A percentile compares a stretch with the other conserved stretches of the same genome.
Evolutionary conservation across 1,139 yeast genomes (phyloP).

Genomic region (Debaryomyces coudertii): DNA sequence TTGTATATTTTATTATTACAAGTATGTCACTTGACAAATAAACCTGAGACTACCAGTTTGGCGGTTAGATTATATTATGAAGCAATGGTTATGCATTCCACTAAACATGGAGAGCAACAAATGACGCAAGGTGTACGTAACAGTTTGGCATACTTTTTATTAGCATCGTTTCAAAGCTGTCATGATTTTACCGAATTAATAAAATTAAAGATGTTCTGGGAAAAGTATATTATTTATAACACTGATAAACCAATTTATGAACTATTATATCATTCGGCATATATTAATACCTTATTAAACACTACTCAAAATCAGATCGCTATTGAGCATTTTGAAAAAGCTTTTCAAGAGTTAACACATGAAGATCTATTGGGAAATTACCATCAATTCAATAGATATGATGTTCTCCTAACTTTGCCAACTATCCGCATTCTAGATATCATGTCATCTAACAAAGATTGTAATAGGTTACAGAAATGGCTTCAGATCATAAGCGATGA

Average conservation of each 20-base stretch:
- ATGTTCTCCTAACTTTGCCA: constrained; percentile 18
- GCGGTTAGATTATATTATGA: constrained; percentile 19
- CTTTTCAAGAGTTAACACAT: constrained; percentile 11
- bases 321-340: constrained; percentile 20
- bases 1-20: constrained; percentile 9
- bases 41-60: constrained; percentile 3
- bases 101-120: constrained; percentile 16
- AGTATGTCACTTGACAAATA: constrained; percentile 8
- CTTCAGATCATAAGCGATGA: constrained; percentile 15
- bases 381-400: neutral
- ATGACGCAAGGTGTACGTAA: constrained; percentile 14
- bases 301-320: constrained; percentile 30
- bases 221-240: constrained; percentile 17
- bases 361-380: neutral
- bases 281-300: constrained; percentile 28
- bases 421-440: constrained; percentile 18
- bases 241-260: constrained; percentile 13
- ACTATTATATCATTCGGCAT: constrained; percentile 28
- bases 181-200: constrained; percentile 22
- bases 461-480: constrained; percentile 21
- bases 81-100: constrained; percentile 15
- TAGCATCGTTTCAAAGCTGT: constrained; percentile 17
- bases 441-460: constrained; percentile 23
- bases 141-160: constrained; percentile 13
- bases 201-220: constrained; percentile 25